Conservation (phyloP, 345 rosid genomes). For the Nasturtium officinale region DNA sequence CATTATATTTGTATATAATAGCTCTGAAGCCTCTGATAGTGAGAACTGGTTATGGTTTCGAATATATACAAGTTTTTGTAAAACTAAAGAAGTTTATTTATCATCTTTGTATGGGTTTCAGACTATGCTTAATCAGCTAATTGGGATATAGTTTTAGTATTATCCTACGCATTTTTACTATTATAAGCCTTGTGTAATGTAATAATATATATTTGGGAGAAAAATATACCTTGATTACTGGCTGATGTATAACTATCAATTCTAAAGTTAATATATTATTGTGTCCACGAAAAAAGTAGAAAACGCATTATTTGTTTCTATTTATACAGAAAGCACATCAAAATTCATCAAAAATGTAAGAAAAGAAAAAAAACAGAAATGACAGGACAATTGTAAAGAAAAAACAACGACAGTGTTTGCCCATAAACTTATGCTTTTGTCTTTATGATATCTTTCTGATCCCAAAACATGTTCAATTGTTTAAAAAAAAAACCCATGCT, state of each 20-base stretch:
- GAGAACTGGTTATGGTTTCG: background rate
- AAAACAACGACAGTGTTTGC: slow-evolving; percentile 44
- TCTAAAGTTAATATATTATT: slow-evolving; percentile 15
- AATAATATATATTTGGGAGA: background rate
- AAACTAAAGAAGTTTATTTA: background rate
- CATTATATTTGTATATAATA: background rate
- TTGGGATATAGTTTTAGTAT: background rate
- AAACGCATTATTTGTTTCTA: slow-evolving; percentile 16
- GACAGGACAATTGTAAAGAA: slow-evolving; percentile 36
- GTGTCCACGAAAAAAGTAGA: background rate
- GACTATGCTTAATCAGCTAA: background rate
- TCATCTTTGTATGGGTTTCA: background rate
- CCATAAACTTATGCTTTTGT: slow-evolving; percentile 37
- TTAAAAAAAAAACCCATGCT: slow-evolving; percentile 1
- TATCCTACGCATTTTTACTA: background rate
- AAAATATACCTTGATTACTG: background rate
- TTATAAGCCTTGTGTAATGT: background rate
- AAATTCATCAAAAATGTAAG: slow-evolving; percentile 20
- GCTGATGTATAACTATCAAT: slow-evolving; percentile 27
- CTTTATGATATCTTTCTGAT: slow-evolving; percentile 25
- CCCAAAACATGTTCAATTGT: slow-evolving; percentile 33
- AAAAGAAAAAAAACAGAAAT: slow-evolving; percentile 33
- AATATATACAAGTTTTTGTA: background rate
- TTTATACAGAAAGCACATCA: slow-evolving; percentile 4
- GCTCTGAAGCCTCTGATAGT: background rate